Evolutionary conservation across 345 rosid species (phyloP), one percentile per base, ranked within the genome.

Genomic region (Acer campestre): DNA sequence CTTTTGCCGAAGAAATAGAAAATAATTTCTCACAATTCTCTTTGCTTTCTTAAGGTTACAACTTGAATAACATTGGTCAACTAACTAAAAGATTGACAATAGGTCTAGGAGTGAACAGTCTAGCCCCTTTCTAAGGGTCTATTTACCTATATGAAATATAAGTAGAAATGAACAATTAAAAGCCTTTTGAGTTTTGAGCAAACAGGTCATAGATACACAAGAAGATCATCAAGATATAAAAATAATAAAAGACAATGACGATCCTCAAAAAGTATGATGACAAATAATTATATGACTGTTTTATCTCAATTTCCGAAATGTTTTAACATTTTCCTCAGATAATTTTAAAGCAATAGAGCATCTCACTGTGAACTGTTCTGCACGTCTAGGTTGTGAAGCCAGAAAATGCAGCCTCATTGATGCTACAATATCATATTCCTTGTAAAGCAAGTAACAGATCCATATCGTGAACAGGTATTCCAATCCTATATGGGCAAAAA

Each of bases 361-460:
- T 87, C 99, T 91, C 82, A 96, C 98, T 6, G 98, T 94, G 82
- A 96, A 96, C 85, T 96, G 99, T 75, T 94, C 98, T 4, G 94
- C 88, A 81, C 86, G 87, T 84, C 97, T 85, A 40, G 83, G 80
- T 67, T 96, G 92, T 10, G 98, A 85, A 83, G 91, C 98, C 91
- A 94, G 79, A 84, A 92, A 94, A 61, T 64, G 86, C 77, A 94
- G 82, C 88, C 99, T 92, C 98, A 96, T 91, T 18, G 79, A 81
- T 35, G 97, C 93, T 17, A 96, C 86, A 71, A 77, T 81, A 72
- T 84, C 90, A 78, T 94, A 96, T 76, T 96, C 98, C 86, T 88
- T 89, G 88, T 94, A 96, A 35, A 96, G 99, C 94, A 96, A 71
- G 89, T 77, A 86, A 86, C 99, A 96, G 40, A 85, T 90, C 97